These are phyloP conservation scores for Cupressus sempervirens DNA, from an alignment of 75 land plant species.

Conservation along the genomic window DNA sequence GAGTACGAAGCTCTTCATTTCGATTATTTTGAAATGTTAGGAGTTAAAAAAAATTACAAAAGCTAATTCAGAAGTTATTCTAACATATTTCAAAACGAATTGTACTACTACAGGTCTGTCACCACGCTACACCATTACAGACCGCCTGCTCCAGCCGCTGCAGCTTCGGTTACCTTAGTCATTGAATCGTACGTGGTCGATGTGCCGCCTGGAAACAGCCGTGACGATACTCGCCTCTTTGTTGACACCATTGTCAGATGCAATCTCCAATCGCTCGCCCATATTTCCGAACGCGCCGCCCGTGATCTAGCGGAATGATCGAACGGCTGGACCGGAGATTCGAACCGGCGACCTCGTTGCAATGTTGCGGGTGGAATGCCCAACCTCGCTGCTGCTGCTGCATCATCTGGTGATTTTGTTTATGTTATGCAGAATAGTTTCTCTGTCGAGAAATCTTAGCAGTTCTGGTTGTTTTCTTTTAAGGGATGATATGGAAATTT, in stretches of 20 bases:
- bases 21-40: too few species aligned
- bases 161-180: constrained; percentile 39
- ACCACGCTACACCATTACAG: constrained; percentile 47
- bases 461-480: neutral
- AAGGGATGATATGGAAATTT: neutral
- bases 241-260: constrained; percentile 73
- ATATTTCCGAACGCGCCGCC: constrained; percentile 35
- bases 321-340: neutral
- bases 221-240: constrained; percentile 68
- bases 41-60: too few species aligned
- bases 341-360: neutral
- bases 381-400: too few species aligned
- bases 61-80: too few species aligned
- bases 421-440: neutral
- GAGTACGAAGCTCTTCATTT: too few species aligned
- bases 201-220: constrained; percentile 75
- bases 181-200: constrained; percentile 87
- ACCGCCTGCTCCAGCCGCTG: constrained; percentile 4
- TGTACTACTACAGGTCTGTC: constrained; percentile 47
- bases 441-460: neutral
- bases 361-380: neutral
- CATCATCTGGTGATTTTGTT: too few species aligned
- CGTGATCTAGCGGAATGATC: neutral
- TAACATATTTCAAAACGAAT: too few species aligned
- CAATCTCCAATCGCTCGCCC: constrained; percentile 71